Evolutionary conservation across 164 flowering plant genomes (phyloP).

Genomic region (Saururus chinensis): DNA sequence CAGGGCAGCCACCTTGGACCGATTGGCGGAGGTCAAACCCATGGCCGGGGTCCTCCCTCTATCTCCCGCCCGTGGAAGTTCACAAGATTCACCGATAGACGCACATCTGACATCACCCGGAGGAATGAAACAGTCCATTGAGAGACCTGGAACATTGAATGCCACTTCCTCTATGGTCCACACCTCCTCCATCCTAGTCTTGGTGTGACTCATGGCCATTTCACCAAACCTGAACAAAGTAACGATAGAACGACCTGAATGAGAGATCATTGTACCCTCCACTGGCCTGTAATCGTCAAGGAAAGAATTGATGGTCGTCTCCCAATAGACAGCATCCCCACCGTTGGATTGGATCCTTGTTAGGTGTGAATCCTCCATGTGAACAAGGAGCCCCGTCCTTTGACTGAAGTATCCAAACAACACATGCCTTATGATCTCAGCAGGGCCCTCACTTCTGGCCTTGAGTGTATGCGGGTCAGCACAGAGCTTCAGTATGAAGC

Average conservation of each 20-base stretch:
- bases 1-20: conserved; percentile 11
- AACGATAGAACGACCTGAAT: conserved; percentile 63
- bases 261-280: conserved; percentile 73
- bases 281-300: conserved; percentile 61
- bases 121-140: conserved; percentile 73
- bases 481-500: conserved; percentile 60
- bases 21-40: conserved; percentile 3
- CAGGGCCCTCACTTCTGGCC: conserved; percentile 66
- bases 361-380: conserved; percentile 66
- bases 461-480: conserved; percentile 56
- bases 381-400: conserved; percentile 59
- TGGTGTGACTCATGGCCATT: conserved; percentile 70
- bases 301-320: conserved; percentile 69
- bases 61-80: conserved; percentile 7
- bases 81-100: conserved; percentile 10
- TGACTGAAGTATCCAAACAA: conserved; percentile 70
- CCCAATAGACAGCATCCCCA: conserved; percentile 73
- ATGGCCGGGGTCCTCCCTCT: conserved; percentile 2
- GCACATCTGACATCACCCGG: conserved; percentile 23
- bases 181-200: conserved; percentile 75
- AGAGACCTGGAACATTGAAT: conserved; percentile 63
- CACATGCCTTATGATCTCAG: conserved; percentile 65
- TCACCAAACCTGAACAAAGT: conserved; percentile 78
- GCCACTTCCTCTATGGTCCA: conserved; percentile 86
- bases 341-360: conserved; percentile 60